Evolutionary conservation across 1,284 basidiomycete genomes (phyloP).

Genomic region (Boletus semigastroideus): DNA sequence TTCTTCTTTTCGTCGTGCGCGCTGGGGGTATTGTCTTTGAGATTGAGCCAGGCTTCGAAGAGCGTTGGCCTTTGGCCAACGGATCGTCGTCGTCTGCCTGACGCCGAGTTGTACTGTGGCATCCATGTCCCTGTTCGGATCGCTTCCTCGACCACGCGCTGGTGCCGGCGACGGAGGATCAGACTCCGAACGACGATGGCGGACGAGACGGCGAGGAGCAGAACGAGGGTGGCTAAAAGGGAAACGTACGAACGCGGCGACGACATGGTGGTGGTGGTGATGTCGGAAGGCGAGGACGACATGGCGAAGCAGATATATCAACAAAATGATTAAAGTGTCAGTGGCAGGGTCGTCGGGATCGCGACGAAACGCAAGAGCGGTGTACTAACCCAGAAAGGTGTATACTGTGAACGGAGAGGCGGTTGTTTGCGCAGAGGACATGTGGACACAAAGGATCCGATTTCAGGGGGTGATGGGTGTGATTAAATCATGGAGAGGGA

Average conservation of each 20-base stretch:
- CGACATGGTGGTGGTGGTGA: background rate
- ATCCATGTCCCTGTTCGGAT: conserved; percentile 61
- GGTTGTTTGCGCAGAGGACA: conserved; percentile 5
- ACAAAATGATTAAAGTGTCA: conserved; percentile 7
- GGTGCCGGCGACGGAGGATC: conserved; percentile 55
- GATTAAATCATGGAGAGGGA: conserved; percentile 7
- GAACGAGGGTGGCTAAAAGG: conserved; percentile 57
- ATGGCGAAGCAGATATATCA: conserved; percentile 9
- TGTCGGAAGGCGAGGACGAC: conserved; percentile 12
- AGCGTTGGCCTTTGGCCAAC: conserved; percentile 48
- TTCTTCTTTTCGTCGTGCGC: conserved; percentile 24
- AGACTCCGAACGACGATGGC: conserved; percentile 63
- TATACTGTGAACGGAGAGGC: conserved; percentile 23
- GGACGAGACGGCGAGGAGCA: conserved; percentile 62
- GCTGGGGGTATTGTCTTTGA: conserved; percentile 8
- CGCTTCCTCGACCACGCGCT: conserved; percentile 55
- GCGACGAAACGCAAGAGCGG: background rate
- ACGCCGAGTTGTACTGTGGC: conserved; percentile 32
- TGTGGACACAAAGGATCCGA: conserved; percentile 2
- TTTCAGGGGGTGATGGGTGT: background rate
- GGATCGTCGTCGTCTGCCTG: conserved; percentile 35
- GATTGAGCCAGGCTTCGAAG: conserved; percentile 40
- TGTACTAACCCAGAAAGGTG: conserved; percentile 32
- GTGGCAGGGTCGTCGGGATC: background rate
- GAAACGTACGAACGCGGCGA: conserved; percentile 22